A percentile compares a stretch with the other conserved stretches of the same genome.
Evolutionary conservation across 2,329 filamentous ascomycete genomes (phyloP).

Genomic region (Nigrospora osmanthi): DNA sequence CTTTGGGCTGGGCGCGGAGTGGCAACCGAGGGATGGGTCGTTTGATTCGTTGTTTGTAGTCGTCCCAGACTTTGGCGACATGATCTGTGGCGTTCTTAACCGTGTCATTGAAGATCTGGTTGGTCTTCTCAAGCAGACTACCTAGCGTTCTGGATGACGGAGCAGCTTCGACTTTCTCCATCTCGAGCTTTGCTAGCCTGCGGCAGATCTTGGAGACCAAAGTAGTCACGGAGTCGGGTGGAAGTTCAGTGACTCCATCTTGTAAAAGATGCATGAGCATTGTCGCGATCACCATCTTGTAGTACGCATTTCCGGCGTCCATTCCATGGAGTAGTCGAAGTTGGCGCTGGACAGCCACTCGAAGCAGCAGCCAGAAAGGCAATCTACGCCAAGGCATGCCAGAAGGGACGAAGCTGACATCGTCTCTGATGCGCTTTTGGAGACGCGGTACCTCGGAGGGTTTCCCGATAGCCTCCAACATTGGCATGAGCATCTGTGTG

Average conservation of each 20-base stretch:
- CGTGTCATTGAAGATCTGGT: conserved; percentile 15
- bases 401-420: conserved; percentile 30
- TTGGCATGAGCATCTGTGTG: conserved; percentile 49
- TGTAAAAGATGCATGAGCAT: conserved; percentile 38
- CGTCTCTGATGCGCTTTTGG: conserved; percentile 54
- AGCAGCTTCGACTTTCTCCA: conserved; percentile 16
- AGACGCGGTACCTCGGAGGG: conserved; percentile 26
- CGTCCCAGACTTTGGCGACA: conserved; percentile 27
- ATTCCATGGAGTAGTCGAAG: conserved; percentile 24
- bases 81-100: conserved; percentile 19
- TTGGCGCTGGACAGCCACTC: not conserved
- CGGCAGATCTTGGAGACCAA: conserved; percentile 47
- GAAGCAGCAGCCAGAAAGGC: not conserved
- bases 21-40: conserved; percentile 35
- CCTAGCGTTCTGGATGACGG: not conserved
- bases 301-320: conserved; percentile 36
- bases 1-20: conserved; percentile 18
- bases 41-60: conserved; percentile 26
- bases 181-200: conserved; percentile 50
- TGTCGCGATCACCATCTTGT: conserved; percentile 49
- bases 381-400: not conserved
- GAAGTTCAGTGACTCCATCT: conserved; percentile 20
- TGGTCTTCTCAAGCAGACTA: conserved; percentile 23
- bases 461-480: conserved; percentile 47
- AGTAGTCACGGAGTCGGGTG: conserved; percentile 24